Percentiles rank a stretch among this genome's conserved stretches.
phyloP scores from a whole-genome alignment of 2,329 filamentous ascomycete genomes.

The Botrytis byssoidea region DNA sequence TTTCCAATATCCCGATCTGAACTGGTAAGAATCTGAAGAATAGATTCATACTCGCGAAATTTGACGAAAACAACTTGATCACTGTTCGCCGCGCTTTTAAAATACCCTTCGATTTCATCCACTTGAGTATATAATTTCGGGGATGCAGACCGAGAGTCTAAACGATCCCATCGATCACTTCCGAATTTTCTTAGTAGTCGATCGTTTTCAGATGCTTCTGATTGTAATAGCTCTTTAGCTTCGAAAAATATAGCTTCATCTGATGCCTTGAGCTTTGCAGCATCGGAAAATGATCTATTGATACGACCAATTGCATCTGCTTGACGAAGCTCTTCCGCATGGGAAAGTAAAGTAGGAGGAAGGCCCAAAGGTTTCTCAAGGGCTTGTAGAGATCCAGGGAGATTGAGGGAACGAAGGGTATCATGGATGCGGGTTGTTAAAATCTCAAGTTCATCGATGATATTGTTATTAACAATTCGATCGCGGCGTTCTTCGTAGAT shows the following conservation, averaged over 20 bases:
- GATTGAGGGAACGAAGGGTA: slow-evolving; percentile 74
- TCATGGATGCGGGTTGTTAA: slow-evolving; percentile 80
- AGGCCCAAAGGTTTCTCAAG: slow-evolving; percentile 91
- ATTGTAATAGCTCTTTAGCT: slow-evolving; percentile 71
- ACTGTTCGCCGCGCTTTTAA: slow-evolving; percentile 67
- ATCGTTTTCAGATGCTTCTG: slow-evolving; percentile 83
- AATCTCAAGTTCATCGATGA: slow-evolving; percentile 79
- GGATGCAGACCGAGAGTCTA: slow-evolving; percentile 66
- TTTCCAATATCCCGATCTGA: slow-evolving; percentile 80
- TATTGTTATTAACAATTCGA: slow-evolving; percentile 82
- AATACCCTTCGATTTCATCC: slow-evolving; percentile 81
- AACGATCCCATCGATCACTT: slow-evolving; percentile 79
- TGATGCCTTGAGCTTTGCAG: slow-evolving; percentile 80
- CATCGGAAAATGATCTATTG: slow-evolving; percentile 79
- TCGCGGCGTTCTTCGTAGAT: slow-evolving; percentile 93
- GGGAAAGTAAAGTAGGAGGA: slow-evolving; percentile 79
- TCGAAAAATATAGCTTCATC: slow-evolving; percentile 80
- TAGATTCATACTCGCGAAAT: slow-evolving; percentile 69
- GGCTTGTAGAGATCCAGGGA: slow-evolving; percentile 90
- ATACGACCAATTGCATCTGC: slow-evolving; percentile 80
- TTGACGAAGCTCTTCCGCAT: slow-evolving; percentile 91
- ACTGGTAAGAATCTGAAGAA: slow-evolving; percentile 74
- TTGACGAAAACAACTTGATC: slow-evolving; percentile 69
- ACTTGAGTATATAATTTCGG: slow-evolving; percentile 40
- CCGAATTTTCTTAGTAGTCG: slow-evolving; percentile 74